Conservation (phyloP, 306 rosid genomes). For the Citrullus amarus region DNA sequence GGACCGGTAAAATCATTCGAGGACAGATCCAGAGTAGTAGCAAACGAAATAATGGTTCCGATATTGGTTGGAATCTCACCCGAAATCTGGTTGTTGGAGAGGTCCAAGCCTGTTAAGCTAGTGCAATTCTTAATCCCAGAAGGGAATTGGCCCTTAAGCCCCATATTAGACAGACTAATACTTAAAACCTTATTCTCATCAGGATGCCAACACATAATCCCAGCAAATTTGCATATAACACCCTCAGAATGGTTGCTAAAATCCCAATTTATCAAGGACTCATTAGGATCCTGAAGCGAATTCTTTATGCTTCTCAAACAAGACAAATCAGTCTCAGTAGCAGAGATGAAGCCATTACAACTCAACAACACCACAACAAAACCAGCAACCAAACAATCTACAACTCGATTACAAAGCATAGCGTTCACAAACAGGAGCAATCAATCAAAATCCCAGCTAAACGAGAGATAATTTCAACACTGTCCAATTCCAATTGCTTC, state of each 20-base stretch:
- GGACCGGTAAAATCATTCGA: constrained; percentile 55
- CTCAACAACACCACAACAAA: constrained; percentile 31
- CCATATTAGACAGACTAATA: constrained; percentile 47
- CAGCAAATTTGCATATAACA: constrained; percentile 48
- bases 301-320: constrained; percentile 41
- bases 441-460: constrained; percentile 1
- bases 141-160: constrained; percentile 72
- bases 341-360: constrained; percentile 32
- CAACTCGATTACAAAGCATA: constrained; percentile 18
- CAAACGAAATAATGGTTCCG: neutral
- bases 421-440: constrained; percentile 16
- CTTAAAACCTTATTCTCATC: constrained; percentile 65
- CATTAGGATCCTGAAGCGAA: constrained; percentile 40
- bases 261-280: constrained; percentile 41
- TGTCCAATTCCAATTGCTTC: neutral
- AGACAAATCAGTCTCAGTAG: constrained; percentile 37
- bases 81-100: constrained; percentile 45
- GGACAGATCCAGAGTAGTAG: constrained; percentile 56
- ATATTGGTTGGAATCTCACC: constrained; percentile 47
- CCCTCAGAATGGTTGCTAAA: constrained; percentile 58
- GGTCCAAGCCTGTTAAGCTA: constrained; percentile 69
- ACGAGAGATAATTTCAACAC: neutral
- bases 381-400: constrained; percentile 13
- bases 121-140: constrained; percentile 33
- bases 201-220: constrained; percentile 89